Conservation (phyloP, 306 rosid genomes). For the Glycine soja region DNA sequence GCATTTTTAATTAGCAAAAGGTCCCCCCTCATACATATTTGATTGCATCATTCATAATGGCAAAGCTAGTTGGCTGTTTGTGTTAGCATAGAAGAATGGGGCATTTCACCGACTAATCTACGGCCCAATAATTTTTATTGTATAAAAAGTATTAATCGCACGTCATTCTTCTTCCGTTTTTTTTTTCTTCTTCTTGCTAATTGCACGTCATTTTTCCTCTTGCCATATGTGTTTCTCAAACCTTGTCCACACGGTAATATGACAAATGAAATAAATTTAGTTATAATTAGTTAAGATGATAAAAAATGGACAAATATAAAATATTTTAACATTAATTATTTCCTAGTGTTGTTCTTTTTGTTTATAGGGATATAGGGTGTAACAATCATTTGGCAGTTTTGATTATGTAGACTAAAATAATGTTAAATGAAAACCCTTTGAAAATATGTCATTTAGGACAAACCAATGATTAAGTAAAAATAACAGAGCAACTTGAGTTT, state of each 20-base stretch:
- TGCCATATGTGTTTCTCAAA: neutral
- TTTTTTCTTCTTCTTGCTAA: no score
- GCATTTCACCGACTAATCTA: neutral
- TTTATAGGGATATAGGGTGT: neutral
- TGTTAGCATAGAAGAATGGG: constrained; percentile 2
- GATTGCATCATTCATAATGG: constrained; percentile 5
- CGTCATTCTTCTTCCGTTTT: neutral
- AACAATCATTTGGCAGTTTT: neutral
- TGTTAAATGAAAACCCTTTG: neutral
- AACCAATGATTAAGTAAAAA: neutral
- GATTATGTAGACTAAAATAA: neutral
- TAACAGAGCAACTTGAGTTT: neutral
- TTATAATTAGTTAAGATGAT: neutral
- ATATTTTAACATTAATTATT: neutral
- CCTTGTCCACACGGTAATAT: neutral
- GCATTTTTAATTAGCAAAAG: constrained; percentile 8
- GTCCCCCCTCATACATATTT: neutral
- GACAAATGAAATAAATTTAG: neutral
- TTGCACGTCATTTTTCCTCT: neutral
- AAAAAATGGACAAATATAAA: neutral
- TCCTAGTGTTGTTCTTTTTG: neutral
- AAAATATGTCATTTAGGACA: neutral
- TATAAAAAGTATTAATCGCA: no score
- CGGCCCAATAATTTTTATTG: neutral
- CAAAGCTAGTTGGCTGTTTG: constrained; percentile 21